These are phyloP conservation scores for Aspergillus arachidicola DNA, from an alignment of 2,329 filamentous ascomycete genomes.

Conservation along the genomic window DNA sequence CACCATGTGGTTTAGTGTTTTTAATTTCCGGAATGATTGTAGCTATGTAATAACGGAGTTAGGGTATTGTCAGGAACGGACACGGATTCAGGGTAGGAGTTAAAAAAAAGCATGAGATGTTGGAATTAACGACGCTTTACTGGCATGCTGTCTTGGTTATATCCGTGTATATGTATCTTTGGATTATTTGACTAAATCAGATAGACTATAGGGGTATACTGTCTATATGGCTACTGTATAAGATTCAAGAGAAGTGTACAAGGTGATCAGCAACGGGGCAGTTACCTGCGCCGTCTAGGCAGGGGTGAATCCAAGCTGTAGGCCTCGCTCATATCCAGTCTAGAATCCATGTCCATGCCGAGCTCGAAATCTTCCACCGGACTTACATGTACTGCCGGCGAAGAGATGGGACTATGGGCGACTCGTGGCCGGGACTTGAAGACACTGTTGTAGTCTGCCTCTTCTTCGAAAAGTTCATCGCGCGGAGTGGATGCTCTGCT, in stretches of 20 bases:
- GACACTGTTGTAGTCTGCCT: constrained; percentile 76
- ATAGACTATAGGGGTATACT: neutral
- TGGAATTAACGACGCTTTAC: neutral
- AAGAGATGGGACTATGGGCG: constrained; percentile 68
- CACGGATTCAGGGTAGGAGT: neutral
- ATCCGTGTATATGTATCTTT: neutral
- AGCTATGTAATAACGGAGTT: neutral
- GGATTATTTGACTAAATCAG: neutral
- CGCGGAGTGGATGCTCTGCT: constrained; percentile 54
- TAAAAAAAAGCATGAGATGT: neutral
- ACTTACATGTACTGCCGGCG: constrained; percentile 42
- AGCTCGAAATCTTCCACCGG: constrained; percentile 29
- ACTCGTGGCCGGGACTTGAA: constrained; percentile 85
- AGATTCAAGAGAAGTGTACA: neutral
- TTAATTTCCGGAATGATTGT: neutral
- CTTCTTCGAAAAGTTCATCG: constrained; percentile 70
- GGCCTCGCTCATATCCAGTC: constrained; percentile 11
- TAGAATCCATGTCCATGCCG: constrained; percentile 22
- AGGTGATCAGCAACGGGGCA: neutral
- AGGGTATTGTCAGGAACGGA: neutral
- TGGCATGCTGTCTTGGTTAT: neutral
- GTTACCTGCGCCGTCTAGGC: constrained; percentile 17
- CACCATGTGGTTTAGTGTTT: neutral
- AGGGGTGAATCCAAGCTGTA: constrained; percentile 27
- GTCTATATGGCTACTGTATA: neutral